These are phyloP conservation scores for Pinus albicaulis DNA, from an alignment of 75 land plant genomes.

Conservation along the genomic window DNA sequence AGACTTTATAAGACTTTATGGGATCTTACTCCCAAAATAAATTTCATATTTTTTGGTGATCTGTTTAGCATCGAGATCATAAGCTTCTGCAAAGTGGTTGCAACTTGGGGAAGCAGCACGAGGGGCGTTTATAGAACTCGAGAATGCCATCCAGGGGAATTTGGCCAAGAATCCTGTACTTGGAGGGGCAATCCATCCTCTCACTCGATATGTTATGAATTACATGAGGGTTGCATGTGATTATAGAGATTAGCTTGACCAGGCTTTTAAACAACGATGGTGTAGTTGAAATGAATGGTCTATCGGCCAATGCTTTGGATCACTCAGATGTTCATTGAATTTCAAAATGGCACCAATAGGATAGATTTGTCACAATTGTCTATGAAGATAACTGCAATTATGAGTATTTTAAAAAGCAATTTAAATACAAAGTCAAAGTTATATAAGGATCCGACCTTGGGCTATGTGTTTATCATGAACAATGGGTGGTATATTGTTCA, in stretches of 20 bases:
- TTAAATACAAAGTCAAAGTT: conserved; percentile 64
- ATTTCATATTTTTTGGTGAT: conserved; percentile 9
- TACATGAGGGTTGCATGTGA: conserved; percentile 64
- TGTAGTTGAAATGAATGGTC: neutral
- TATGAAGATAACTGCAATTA: conserved; percentile 57
- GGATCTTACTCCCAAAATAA: no score
- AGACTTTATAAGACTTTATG: no score
- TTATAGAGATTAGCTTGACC: conserved; percentile 44
- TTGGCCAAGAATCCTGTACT: conserved; percentile 24
- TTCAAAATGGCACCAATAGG: neutral
- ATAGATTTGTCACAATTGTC: conserved; percentile 22
- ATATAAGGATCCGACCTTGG: conserved; percentile 56
- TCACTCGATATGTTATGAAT: conserved; percentile 80
- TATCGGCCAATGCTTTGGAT: neutral
- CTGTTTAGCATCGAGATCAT: conserved; percentile 24
- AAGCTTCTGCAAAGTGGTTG: conserved; percentile 23
- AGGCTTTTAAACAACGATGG: conserved; percentile 5
- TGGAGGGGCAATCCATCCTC: conserved; percentile 70
- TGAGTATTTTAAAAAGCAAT: conserved; percentile 69
- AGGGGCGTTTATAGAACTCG: conserved; percentile 67
- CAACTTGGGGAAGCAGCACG: conserved; percentile 56
- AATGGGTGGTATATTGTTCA: conserved; percentile 59
- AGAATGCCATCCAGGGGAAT: conserved; percentile 55
- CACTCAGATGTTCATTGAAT: neutral
- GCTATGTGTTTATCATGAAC: no score